A percentile compares a stretch with the other conserved stretches of the same genome.
phyloP scores from a whole-genome alignment of 805 yeast genomes.

The Blastobotrys americana region DNA sequence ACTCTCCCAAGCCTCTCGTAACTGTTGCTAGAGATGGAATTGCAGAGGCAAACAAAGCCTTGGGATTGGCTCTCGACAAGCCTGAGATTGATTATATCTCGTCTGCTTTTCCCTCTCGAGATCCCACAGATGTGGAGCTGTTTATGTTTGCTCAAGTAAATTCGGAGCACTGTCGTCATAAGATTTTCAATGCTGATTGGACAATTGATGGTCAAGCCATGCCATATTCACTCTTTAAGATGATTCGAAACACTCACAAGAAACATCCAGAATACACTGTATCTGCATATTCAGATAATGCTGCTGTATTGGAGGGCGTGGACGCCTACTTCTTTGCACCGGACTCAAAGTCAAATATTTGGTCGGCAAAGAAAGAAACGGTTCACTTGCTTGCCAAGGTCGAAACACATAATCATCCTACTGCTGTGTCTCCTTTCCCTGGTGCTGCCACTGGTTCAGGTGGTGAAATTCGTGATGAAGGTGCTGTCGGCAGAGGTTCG shows the following conservation, averaged over 20 bases:
- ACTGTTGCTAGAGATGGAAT: conserved; percentile 48
- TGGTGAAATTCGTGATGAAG: conserved; percentile 99
- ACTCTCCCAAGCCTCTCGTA: conserved; percentile 76
- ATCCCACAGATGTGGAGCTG: conserved; percentile 95
- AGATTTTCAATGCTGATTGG: conserved; percentile 98
- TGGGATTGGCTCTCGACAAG: conserved; percentile 90
- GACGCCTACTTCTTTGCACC: conserved; percentile 76
- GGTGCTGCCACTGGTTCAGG: conserved; percentile 99
- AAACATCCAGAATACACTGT: conserved; percentile 74
- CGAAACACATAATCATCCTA: conserved; percentile 98
- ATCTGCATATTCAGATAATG: conserved; percentile 94
- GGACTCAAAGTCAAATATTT: conserved; percentile 54
- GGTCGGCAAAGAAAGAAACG: conserved; percentile 67
- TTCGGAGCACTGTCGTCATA: conserved; percentile 98
- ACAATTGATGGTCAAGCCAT: conserved; percentile 77
- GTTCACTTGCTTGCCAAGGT: conserved; percentile 91
- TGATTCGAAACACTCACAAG: conserved; percentile 92
- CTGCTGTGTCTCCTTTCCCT: conserved; percentile 97
- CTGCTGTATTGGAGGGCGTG: conserved; percentile 88
- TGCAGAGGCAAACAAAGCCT: conserved; percentile 64
- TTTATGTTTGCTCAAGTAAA: conserved; percentile 99
- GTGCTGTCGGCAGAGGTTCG: conserved; percentile 98
- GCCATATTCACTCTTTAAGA: conserved; percentile 72
- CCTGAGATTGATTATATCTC: conserved; percentile 89
- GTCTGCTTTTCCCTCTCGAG: conserved; percentile 76